Evolutionary conservation across 371 early-diverging fungal genomes (phyloP), one percentile per base, ranked within the genome.

Genomic region (Smittium culicis): DNA sequence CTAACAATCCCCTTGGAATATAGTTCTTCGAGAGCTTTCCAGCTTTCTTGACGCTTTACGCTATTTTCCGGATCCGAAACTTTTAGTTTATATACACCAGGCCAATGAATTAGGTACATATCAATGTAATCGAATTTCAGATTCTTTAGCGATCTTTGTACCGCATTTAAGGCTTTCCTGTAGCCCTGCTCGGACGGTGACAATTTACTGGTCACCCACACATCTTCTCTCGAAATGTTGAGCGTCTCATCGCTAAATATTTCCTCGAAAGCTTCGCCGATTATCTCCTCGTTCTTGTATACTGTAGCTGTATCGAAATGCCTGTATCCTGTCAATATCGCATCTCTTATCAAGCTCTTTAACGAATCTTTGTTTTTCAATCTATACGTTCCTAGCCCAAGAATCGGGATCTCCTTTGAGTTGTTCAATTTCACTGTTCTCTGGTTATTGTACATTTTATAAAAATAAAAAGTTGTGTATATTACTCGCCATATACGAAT

Each of bases 191-290:
- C 20, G 20, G 8, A 11, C 20, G 34, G 8, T 88, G 57, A 99
- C 82, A 74, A 96, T 99, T 61, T 90, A n/a, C n/a, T 89, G 0
- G 94, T 92, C 59, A 99, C n/a, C 81, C 95, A 99, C 0, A 99
- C 55, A 31, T 94, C 92, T 54, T 86, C 69, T 24, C 98, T 80
- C 75, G 70, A 0, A 93, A 67, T n/a, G 34, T 20, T 20, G 20
- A 82, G 81, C 5, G 11, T 69, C 58, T 11, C n/a, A 20, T 86
- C 79, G 1, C 71, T 69, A 61, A 96, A 80, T 31, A 85, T 74
- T 29, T 85, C 79, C 3, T 79, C 74, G 8, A 94, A 61, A 17
- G 85, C 82, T 5, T 72, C 70, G 16, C 96, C 95, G 34, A 98
- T 82, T 0, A 75, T 80, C 28, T 75, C 79, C 74, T 99, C 97